Evolutionary conservation across 305 asterid genomes (phyloP).

Genomic region (Ilex paraguariensis): DNA sequence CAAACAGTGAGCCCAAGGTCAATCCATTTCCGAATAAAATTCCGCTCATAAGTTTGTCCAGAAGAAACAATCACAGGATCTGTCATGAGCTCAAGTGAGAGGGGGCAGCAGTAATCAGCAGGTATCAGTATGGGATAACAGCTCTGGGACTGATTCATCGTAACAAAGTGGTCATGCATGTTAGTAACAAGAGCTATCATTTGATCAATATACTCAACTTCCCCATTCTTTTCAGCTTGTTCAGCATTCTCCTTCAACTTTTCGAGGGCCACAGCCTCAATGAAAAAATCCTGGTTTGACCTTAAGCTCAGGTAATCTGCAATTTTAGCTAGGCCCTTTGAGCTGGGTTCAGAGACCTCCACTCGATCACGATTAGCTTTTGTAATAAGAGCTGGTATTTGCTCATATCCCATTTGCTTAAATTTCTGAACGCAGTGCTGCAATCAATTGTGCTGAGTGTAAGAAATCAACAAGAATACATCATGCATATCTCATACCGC

Average conservation of each 20-base stretch:
- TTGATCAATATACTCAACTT: slow-evolving; percentile 70
- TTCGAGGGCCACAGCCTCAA: slow-evolving; percentile 90
- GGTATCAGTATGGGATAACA: slow-evolving; percentile 74
- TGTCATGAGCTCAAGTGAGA: slow-evolving; percentile 89
- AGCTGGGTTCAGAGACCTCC: slow-evolving; percentile 67
- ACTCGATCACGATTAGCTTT: slow-evolving; percentile 58
- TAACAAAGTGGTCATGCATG: slow-evolving; percentile 76
- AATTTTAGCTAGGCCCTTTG: slow-evolving; percentile 56
- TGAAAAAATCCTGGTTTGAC: slow-evolving; percentile 76
- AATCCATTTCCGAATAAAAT: slow-evolving; percentile 72
- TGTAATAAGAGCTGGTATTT: slow-evolving; percentile 44
- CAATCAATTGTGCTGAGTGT: slow-evolving; percentile 9
- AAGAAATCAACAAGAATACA: background rate
- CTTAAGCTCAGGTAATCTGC: slow-evolving; percentile 62
- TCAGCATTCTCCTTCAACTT: slow-evolving; percentile 87
- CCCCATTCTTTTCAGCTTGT: slow-evolving; percentile 68
- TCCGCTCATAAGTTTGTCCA: slow-evolving; percentile 86
- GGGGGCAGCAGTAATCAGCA: slow-evolving; percentile 89
- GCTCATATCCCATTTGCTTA: slow-evolving; percentile 48
- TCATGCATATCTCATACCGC: background rate
- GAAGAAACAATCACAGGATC: slow-evolving; percentile 93
- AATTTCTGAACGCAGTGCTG: slow-evolving; percentile 58
- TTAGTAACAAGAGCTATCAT: slow-evolving; percentile 69
- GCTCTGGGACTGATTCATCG: slow-evolving; percentile 59
- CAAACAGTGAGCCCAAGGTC: slow-evolving; percentile 88